Conservation (phyloP, 2,329 filamentous ascomycete species). For the Scleromitrula shiraiana region DNA sequence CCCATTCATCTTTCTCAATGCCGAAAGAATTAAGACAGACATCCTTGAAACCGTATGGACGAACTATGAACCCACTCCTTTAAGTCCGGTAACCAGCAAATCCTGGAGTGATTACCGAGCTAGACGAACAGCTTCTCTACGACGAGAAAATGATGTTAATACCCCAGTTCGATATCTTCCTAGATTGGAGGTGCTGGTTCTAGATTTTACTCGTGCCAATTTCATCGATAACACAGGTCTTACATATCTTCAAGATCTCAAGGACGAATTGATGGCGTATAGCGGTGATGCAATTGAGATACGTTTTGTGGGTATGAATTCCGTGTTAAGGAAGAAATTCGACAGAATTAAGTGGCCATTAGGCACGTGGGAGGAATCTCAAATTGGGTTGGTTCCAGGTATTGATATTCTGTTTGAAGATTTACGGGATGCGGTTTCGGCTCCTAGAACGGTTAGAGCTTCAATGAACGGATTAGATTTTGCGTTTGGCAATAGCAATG, state of each 20-base stretch:
- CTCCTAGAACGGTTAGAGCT: neutral
- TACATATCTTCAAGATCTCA: slow-evolving; percentile 12
- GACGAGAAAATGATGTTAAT: slow-evolving; percentile 2
- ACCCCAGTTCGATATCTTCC: slow-evolving; percentile 9
- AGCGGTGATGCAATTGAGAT: slow-evolving; percentile 15
- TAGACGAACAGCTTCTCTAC: neutral
- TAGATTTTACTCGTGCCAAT: slow-evolving; percentile 14
- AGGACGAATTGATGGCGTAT: slow-evolving; percentile 11
- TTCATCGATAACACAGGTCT: slow-evolving; percentile 18
- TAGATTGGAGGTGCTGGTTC: slow-evolving; percentile 13
- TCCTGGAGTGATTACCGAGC: neutral
- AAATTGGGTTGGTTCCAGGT: neutral
- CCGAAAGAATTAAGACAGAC: neutral
- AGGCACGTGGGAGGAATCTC: slow-evolving; percentile 3
- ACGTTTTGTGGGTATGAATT: slow-evolving; percentile 17
- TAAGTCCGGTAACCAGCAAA: neutral
- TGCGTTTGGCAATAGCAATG: neutral
- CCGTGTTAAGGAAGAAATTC: slow-evolving; percentile 13
- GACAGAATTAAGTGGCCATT: slow-evolving; percentile 1
- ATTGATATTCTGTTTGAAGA: slow-evolving; percentile 6
- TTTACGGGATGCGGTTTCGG: neutral
- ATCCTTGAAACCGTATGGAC: neutral
- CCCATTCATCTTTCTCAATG: neutral
- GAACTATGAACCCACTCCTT: neutral
- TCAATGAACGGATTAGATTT: slow-evolving; percentile 2